Conservation (phyloP, 2,329 filamentous ascomycete genomes). For the Alternaria sp. region DNA sequence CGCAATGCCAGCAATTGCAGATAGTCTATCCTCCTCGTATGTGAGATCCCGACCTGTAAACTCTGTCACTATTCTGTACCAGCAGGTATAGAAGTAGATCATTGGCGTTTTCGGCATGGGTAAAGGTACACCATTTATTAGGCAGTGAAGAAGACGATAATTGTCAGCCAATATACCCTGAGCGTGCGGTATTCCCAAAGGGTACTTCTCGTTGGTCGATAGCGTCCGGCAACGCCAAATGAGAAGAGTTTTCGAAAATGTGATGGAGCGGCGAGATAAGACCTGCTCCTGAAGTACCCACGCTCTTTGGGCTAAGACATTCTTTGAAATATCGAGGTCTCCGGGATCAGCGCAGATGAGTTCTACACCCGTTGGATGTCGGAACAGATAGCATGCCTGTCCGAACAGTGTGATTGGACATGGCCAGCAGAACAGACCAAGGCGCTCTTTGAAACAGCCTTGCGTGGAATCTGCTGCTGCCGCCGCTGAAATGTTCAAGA, state of each 20-base stretch:
- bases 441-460: not conserved
- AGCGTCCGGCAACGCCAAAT: not conserved
- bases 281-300: not conserved
- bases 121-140: not conserved
- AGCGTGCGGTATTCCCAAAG: not conserved
- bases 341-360: too few species aligned
- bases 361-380: not conserved
- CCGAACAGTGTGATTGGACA: rapidly evolving
- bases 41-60: not conserved
- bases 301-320: not conserved
- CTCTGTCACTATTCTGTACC: not conserved
- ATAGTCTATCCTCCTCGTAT: not conserved
- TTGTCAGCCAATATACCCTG: rapidly evolving
- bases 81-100: rapidly evolving
- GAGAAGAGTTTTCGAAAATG: rapidly evolving
- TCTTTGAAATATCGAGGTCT: too few species aligned
- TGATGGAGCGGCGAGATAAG: not conserved
- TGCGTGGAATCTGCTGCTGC: not conserved
- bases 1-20: not conserved
- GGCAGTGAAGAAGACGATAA: not conserved
- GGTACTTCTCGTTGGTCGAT: not conserved
- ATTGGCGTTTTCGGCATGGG: rapidly evolving
- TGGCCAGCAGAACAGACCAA: not conserved
- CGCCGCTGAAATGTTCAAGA: not conserved
- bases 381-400: not conserved